Base-by-base conservation (phyloP, 75 land plant genomes). In the Picea glauca region DNA sequence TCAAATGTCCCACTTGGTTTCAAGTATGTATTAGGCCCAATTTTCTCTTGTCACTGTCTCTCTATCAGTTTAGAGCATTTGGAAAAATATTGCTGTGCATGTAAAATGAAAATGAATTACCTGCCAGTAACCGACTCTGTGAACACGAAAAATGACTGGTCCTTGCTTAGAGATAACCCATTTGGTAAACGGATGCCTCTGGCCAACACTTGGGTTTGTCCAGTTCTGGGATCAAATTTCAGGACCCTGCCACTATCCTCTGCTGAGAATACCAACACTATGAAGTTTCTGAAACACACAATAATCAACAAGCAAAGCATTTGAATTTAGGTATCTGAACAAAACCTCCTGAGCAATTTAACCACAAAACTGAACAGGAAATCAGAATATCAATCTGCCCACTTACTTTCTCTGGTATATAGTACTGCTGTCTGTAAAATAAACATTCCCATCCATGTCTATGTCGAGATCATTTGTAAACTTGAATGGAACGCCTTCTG, bases 81-180 rank as follows among this genome's bases (percentile, higher is more conserved):
- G 56, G 54, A 50, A 11, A 40, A 9, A 9, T 50, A 50, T 50
- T 50, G 11, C 12, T 50, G 0, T 50, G 1, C 12, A 8, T 9
- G 54, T 0, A 50, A 14, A 20, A 35, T 4, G 38, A 30, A 31
- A 35, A 35, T 23, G 6, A 66, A 15, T 58, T 75, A 80, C 80
- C 82, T 78, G 54, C 80, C 83, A 23, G 46, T 81, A 32, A 75
- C 80, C 7, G 80, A 23, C 79, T 87, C 88, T 13, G 88, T 61
- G 38, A 82, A 31, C 18, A 87, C 59, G 3, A 85, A 43, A 64
- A 79, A 85, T 6, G 89, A 67, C 8, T 38, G 31, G 43, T 87
- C 89, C 81, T 87, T 86, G 82, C 84, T 85, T n/a, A 85, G 21
- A 18, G 81, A 72, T 7, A 87, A 81, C 17, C 89, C 89, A 35